Base-by-base conservation (phyloP, 108 stramenopile species). In the Nitzschia sp. region DNA sequence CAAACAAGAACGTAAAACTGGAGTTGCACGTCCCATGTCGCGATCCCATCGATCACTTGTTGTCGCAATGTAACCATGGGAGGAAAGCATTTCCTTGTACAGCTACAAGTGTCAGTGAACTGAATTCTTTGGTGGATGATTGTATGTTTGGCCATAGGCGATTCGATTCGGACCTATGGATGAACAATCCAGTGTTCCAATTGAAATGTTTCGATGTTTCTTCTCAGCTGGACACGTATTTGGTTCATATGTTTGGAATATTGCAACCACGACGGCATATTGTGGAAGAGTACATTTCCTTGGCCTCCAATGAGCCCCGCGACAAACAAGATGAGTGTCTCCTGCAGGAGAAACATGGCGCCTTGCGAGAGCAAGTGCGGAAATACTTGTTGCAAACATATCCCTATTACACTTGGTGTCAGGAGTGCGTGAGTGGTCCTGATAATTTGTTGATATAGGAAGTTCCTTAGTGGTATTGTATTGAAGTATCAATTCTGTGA, bases 11-110 rank as follows among this genome's bases (percentile, higher is more conserved):
- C 3, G 29, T 34, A 5, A 34, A 34, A 34, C 29, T 81, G 50
- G 80, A 81, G 51, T 50, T 81, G 10, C 80, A 81, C 51, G 63
- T 81, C 10, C 80, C 80, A 17, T 81, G 80, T 69, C 72, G 80
- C 15, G 73, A 81, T 66, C 72, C 60, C 22, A 7, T 81, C 12
- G 68, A 73, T 15, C 77, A 78, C 39, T 50, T 81, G 15, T 64
- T 81, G 72, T 78, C 76, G 12, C 21, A 43, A 19, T 81, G 80
- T 50, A 73, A 81, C 43, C 39, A 69, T 38, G 15, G 52, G 41
- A 29, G 24, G 1, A 57, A 17, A 20, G 22, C 0, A 10, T 70
- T 75, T 37, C 10, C 64, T 17, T 79, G 78, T 37, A 53, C 29
- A 12, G 51, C 10, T 9, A 42, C 11, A 40, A 53, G 39, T 38